Percentiles rank a stretch among this genome's conserved stretches.
Conservation (phyloP, 2,329 filamentous ascomycete species). For the Trichophyton benhamiae region DNA sequence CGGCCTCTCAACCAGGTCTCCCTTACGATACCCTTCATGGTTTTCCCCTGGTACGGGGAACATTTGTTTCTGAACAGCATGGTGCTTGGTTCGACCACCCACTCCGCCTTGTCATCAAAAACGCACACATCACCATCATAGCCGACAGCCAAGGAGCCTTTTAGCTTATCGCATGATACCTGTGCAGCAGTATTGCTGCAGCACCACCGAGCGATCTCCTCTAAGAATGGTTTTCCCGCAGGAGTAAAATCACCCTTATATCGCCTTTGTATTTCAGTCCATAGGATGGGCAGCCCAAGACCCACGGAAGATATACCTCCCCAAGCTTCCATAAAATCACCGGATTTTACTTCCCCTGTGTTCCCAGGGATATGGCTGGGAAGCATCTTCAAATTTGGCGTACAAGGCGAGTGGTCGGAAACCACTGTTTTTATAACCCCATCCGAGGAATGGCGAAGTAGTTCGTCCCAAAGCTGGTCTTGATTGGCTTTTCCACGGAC, state of each 20-base stretch:
- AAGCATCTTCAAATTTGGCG: slow-evolving; percentile 81
- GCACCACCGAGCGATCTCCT: slow-evolving; percentile 77
- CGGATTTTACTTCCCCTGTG: slow-evolving; percentile 20
- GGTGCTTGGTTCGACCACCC: slow-evolving; percentile 58
- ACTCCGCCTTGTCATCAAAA: slow-evolving; percentile 74
- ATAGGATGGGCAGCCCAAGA: slow-evolving; percentile 78
- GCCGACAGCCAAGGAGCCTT: slow-evolving; percentile 68
- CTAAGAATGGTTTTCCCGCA: slow-evolving; percentile 35
- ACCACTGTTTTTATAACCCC: slow-evolving; percentile 86
- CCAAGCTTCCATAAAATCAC: slow-evolving; percentile 91
- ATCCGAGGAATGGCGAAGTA: slow-evolving; percentile 46
- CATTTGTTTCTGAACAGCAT: slow-evolving; percentile 95
- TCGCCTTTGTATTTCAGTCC: slow-evolving; percentile 55
- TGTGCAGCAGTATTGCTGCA: slow-evolving; percentile 76
- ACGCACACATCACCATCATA: slow-evolving; percentile 86
- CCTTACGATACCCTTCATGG: slow-evolving; percentile 61
- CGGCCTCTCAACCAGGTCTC: slow-evolving; percentile 77
- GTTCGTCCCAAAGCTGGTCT: slow-evolving; percentile 74
- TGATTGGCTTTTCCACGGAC: slow-evolving; percentile 74
- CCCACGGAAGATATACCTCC: slow-evolving; percentile 92
- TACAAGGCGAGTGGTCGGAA: slow-evolving; percentile 92
- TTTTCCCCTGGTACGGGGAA: slow-evolving; percentile 76
- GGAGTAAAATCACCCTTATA: slow-evolving; percentile 25
- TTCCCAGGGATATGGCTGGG: slow-evolving; percentile 53
- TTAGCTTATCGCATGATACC: slow-evolving; percentile 67